A percentile compares a stretch with the other conserved stretches of the same genome.
These are phyloP conservation scores for Craterostigma plantagineum DNA, from an alignment of 257 asterid species.

Conservation along the genomic window DNA sequence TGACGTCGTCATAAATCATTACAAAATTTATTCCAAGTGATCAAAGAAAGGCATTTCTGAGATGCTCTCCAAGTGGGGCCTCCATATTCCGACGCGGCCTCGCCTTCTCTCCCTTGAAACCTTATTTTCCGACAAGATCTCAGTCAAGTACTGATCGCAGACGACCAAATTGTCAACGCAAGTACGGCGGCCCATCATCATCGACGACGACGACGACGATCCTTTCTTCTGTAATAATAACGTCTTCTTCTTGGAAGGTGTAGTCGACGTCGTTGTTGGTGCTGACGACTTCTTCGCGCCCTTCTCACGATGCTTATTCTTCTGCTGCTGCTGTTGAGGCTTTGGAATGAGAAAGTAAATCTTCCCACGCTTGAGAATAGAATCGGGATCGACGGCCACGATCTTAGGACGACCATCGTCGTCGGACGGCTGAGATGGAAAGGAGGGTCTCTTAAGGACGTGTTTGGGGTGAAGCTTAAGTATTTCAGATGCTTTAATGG, in stretches of 20 bases:
- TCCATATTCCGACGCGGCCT: slow-evolving; percentile 52
- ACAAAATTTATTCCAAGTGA: background rate
- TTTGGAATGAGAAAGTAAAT: slow-evolving; percentile 62
- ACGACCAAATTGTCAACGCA: slow-evolving; percentile 13
- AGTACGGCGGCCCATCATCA: background rate
- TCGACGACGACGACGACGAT: no score
- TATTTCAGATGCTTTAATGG: slow-evolving; percentile 58
- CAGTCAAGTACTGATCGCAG: slow-evolving; percentile 23
- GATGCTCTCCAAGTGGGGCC: slow-evolving; percentile 63
- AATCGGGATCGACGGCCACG: slow-evolving; percentile 63
- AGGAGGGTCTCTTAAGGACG: slow-evolving; percentile 65
- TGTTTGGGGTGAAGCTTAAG: slow-evolving; percentile 74
- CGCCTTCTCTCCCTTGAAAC: slow-evolving; percentile 39
- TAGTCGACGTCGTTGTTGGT: no score
- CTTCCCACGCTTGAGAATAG: slow-evolving; percentile 73
- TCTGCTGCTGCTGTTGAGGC: no score
- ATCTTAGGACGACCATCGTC: slow-evolving; percentile 61
- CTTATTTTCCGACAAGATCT: slow-evolving; percentile 40
- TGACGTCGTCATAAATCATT: no score
- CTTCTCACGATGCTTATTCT: no score
- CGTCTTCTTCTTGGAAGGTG: no score
- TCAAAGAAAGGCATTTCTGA: slow-evolving; percentile 35
- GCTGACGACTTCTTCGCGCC: no score
- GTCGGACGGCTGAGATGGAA: slow-evolving; percentile 16
- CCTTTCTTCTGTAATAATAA: no score